Conservation (phyloP, 306 rosid species). For the Dryas octopetala region DNA sequence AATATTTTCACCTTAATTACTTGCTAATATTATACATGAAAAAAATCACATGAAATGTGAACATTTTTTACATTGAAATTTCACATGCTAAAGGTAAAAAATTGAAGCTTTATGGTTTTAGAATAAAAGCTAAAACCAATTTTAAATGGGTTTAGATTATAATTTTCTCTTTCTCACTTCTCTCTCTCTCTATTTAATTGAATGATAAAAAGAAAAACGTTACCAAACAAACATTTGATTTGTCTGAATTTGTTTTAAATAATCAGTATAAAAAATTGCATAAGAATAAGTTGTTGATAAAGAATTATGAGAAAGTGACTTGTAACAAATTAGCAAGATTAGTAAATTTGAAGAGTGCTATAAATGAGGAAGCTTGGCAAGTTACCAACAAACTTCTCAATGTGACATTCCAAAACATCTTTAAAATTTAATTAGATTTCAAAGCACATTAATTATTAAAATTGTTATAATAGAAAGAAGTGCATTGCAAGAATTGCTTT, state of each 20-base stretch:
- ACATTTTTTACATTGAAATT: too few species aligned
- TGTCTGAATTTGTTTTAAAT: too few species aligned
- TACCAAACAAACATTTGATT: too few species aligned
- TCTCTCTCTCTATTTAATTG: too few species aligned
- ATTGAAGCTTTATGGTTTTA: not conserved
- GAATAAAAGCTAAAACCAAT: too few species aligned
- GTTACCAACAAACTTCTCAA: not conserved
- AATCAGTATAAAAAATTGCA: not conserved
- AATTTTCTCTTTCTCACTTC: too few species aligned
- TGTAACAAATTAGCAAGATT: not conserved
- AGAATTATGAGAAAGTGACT: not conserved
- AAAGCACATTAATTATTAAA: not conserved
- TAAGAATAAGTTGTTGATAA: not conserved
- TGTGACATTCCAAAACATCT: not conserved
- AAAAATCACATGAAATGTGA: not conserved
- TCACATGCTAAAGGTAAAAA: not conserved
- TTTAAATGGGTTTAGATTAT: too few species aligned
- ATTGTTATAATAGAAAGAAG: not conserved
- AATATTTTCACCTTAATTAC: not conserved
- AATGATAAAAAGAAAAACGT: too few species aligned
- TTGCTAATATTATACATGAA: not conserved
- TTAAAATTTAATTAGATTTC: not conserved
- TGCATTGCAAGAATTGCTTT: constrained; percentile 13
- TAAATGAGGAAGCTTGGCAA: not conserved
- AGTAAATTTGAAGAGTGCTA: not conserved